phyloP scores from a whole-genome alignment of 129 eudicot species.

The Artemisia annua region DNA sequence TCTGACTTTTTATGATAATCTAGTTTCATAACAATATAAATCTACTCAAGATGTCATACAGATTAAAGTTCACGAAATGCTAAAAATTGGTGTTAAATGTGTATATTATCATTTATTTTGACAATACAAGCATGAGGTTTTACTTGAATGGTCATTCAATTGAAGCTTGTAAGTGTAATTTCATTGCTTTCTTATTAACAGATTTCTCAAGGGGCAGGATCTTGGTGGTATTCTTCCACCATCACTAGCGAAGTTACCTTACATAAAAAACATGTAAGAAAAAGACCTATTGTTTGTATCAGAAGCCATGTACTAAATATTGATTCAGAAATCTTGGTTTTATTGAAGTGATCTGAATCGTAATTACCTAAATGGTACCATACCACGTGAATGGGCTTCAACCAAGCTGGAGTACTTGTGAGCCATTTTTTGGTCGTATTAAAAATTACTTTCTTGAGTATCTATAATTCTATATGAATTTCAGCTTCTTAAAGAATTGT shows the following conservation, averaged over 20 bases:
- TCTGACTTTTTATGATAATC: no score
- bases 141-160: no score
- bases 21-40: no score
- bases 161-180: no score
- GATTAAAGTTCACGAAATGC: no score
- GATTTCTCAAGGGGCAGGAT: conserved; percentile 62
- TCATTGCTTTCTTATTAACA: conserved; percentile 18
- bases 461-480: not conserved
- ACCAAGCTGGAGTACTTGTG: conserved; percentile 35
- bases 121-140: no score
- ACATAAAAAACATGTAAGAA: conserved; percentile 42
- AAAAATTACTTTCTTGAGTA: no score
- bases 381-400: conserved; percentile 71
- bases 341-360: conserved; percentile 44
- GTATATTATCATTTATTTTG: no score
- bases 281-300: not conserved
- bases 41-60: no score
- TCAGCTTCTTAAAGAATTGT: not conserved
- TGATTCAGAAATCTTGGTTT: not conserved
- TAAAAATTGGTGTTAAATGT: no score
- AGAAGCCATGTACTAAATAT: not conserved
- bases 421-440: no score
- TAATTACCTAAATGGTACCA: conserved; percentile 64
- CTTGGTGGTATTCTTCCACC: conserved; percentile 60
- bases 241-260: conserved; percentile 53